A percentile compares a stretch with the other conserved stretches of the same genome.
These are phyloP conservation scores for Nissolia schottii DNA, from an alignment of 306 rosid genomes.

Conservation along the genomic window DNA sequence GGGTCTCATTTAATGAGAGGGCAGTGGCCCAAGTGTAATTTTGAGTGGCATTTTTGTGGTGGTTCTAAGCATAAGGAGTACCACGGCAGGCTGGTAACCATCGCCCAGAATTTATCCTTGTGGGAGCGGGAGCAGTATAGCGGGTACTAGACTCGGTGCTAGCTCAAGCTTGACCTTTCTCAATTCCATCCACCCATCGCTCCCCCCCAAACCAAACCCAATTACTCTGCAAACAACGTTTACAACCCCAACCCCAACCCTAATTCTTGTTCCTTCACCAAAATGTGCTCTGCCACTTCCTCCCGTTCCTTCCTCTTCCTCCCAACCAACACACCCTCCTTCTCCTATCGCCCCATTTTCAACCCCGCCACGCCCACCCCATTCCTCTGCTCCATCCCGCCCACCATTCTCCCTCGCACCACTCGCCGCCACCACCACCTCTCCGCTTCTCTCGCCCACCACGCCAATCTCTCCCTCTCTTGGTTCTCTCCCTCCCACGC, in stretches of 20 bases:
- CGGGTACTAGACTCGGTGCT: background rate
- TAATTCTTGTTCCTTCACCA: background rate
- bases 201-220: background rate
- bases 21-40: too few species aligned
- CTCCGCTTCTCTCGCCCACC: conserved; percentile 42
- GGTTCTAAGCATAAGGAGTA: too few species aligned
- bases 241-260: background rate
- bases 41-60: too few species aligned
- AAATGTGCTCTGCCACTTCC: conserved; percentile 27
- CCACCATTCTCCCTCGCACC: background rate
- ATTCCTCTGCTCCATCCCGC: conserved; percentile 27
- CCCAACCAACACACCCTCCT: conserved; percentile 28
- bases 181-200: background rate
- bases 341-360: conserved; percentile 21
- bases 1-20: too few species aligned
- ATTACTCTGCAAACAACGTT: background rate
- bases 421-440: conserved; percentile 29
- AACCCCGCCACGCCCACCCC: conserved; percentile 20
- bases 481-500: conserved; percentile 38
- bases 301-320: conserved; percentile 30
- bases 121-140: too few species aligned
- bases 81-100: too few species aligned
- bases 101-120: too few species aligned
- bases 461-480: conserved; percentile 28
- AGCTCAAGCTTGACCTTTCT: background rate